A percentile compares a stretch with the other conserved stretches of the same genome.
Conservation (phyloP, 352 stramenopile species). For the Phytophthora cactorum region DNA sequence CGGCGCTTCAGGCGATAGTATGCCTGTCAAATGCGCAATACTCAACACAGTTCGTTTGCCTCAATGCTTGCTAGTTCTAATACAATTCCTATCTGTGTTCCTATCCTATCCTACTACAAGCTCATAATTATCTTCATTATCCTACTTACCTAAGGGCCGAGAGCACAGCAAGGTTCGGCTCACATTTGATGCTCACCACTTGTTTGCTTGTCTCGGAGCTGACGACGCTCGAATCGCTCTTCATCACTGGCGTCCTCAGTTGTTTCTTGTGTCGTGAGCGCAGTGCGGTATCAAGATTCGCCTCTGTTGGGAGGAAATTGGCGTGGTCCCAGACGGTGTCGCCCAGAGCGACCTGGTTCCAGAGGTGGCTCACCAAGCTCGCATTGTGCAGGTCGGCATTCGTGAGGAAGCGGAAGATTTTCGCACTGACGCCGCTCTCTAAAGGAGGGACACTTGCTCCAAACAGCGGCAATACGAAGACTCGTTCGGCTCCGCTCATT, state of each 20-base stretch:
- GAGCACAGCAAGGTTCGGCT: constrained; percentile 33
- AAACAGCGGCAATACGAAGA: constrained; percentile 84
- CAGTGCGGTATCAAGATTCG: constrained; percentile 10
- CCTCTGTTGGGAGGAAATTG: constrained; percentile 55
- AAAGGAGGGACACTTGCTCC: constrained; percentile 62
- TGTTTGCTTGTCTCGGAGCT: neutral
- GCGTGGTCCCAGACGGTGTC: constrained; percentile 80
- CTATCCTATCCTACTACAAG: constrained; percentile 26
- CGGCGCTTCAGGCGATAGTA: too few relatives aligned
- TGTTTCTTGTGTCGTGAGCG: constrained; percentile 15
- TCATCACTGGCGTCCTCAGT: constrained; percentile 8
- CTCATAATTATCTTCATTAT: constrained; percentile 38
- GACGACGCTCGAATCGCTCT: constrained; percentile 3
- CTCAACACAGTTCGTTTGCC: constrained; percentile 12
- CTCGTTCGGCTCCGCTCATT: constrained; percentile 22
- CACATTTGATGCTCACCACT: constrained; percentile 19
- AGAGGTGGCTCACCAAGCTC: constrained; percentile 84
- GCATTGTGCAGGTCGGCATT: constrained; percentile 85
- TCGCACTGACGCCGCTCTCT: constrained; percentile 59
- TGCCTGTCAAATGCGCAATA: too few relatives aligned
- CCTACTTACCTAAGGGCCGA: constrained; percentile 32
- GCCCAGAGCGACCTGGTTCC: constrained; percentile 78
- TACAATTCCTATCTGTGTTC: constrained; percentile 35
- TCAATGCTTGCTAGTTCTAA: constrained; percentile 24
- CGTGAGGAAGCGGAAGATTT: constrained; percentile 77